phyloP scores from a whole-genome alignment of 306 rosid genomes.

The Bauhinia variegata region DNA sequence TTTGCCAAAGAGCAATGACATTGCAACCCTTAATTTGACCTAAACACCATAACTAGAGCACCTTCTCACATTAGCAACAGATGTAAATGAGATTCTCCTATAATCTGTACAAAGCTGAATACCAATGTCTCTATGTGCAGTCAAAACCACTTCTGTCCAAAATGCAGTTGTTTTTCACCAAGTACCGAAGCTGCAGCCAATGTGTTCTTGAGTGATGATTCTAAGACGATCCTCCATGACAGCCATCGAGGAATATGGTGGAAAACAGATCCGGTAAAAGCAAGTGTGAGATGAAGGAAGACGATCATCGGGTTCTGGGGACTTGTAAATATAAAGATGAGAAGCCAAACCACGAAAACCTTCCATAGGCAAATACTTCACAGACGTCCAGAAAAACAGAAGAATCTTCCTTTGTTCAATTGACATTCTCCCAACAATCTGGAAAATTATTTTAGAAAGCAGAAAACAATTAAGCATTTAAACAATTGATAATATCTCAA shows the following conservation, averaged over 20 bases:
- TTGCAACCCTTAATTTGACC: constrained; percentile 42
- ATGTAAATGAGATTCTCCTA: constrained; percentile 42
- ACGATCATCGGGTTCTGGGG: constrained; percentile 50
- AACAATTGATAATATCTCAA: constrained; percentile 3
- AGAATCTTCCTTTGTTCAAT: constrained; percentile 74
- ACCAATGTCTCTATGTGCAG: constrained; percentile 52
- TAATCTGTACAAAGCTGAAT: constrained; percentile 66
- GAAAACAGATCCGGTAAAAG: constrained; percentile 73
- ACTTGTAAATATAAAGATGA: constrained; percentile 61
- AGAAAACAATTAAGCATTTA: constrained; percentile 24
- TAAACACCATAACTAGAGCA: constrained; percentile 39
- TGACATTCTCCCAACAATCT: constrained; percentile 78
- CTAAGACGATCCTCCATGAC: constrained; percentile 63
- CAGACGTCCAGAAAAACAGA: constrained; percentile 88
- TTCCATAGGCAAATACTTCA: constrained; percentile 88
- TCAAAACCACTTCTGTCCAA: constrained; percentile 46
- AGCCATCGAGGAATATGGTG: constrained; percentile 60
- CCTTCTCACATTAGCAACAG: constrained; percentile 42
- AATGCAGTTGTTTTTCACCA: constrained; percentile 54
- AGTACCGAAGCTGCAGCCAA: constrained; percentile 79
- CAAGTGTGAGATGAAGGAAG: constrained; percentile 93
- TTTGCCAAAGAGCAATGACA: constrained; percentile 48
- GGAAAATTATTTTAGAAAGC: constrained; percentile 29
- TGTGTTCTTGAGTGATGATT: constrained; percentile 85
- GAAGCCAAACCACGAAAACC: constrained; percentile 81